Evolutionary conservation across 2,329 filamentous ascomycete genomes (phyloP), one percentile per base, ranked within the genome.

Genomic region (Parascedosporium putredinis): DNA sequence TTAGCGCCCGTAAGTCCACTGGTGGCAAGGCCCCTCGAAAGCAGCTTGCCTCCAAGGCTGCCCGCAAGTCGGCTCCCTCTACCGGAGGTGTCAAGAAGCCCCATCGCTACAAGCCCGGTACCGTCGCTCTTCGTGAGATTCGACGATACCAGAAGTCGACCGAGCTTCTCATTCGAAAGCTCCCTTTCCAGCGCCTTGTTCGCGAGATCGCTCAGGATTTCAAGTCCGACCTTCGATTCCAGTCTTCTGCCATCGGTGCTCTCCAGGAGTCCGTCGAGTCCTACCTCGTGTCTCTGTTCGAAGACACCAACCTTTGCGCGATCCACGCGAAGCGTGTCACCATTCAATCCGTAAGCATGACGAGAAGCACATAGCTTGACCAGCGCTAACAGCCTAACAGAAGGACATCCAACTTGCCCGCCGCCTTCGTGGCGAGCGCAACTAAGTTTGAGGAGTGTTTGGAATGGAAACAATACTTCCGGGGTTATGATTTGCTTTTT

Each of bases 241-340:
- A 98, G 78, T 95, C 88, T 22, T 95, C 91, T 44, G 93, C 93
- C 69, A 96, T 98, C 67, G 87, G 88, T 64, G 93, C 93, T 57
- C 84, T 98, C 36, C 91, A 98, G 76, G 93, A 98, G 79, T 95
- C 93, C 50, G 90, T 95, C 58, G 93, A 98, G 78, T 95, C 93
- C 2, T 97, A 96, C 75, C 86, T 98, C 63, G 90, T 97, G 72
- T 95, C 90, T 42, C 84, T 97, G 57, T 97, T 97, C 63, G 90
- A 97, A 73, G 91, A 97, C 68, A 96, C 91, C 74, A 97, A 97
- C 78, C 76, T 95, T 49, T 97, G 91, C 75, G 91, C 93, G 65
- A 95, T 97, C 71, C 93, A 97, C 75, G 91, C 93, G 73, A 97
- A 97, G 83, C 89, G 93, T 76, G 93, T 97, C 66, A 97, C 91